These are phyloP conservation scores for Datisca glomerata DNA, from an alignment of 306 rosid species.

Conservation along the genomic window DNA sequence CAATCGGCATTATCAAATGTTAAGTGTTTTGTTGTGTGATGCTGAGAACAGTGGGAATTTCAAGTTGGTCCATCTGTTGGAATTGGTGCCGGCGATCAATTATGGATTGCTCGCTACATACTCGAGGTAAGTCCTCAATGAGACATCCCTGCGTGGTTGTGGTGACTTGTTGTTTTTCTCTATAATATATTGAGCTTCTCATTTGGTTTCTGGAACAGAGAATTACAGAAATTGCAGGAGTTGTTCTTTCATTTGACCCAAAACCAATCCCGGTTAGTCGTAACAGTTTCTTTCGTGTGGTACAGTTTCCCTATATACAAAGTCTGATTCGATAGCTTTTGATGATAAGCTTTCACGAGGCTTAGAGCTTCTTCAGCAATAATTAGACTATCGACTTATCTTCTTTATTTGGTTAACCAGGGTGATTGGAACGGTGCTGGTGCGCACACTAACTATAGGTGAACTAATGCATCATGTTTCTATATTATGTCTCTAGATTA, in stretches of 20 bases:
- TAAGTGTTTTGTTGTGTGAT: too few species aligned
- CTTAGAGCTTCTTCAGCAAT: too few species aligned
- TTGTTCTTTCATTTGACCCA: constrained; percentile 40
- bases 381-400: neutral
- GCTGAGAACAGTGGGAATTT: constrained; percentile 40
- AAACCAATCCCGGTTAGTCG: constrained; percentile 35
- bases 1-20: too few species aligned
- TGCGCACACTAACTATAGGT: constrained; percentile 52
- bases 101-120: constrained; percentile 46
- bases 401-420: constrained; percentile 6
- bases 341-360: too few species aligned
- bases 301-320: neutral
- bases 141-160: too few species aligned
- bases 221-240: constrained; percentile 42
- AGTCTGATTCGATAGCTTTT: too few species aligned
- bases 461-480: neutral
- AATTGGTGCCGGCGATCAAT: constrained; percentile 37
- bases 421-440: constrained; percentile 62
- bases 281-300: neutral
- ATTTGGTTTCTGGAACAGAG: constrained; percentile 19
- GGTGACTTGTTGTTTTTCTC: too few species aligned
- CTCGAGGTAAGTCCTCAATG: constrained; percentile 35
- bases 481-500: neutral
- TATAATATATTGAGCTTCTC: neutral
- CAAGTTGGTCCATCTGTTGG: constrained; percentile 48